A percentile compares a stretch with the other conserved stretches of the same genome.
phyloP scores from a whole-genome alignment of 2,329 filamentous ascomycete species.

The Alternaria novae-zelandiae region DNA sequence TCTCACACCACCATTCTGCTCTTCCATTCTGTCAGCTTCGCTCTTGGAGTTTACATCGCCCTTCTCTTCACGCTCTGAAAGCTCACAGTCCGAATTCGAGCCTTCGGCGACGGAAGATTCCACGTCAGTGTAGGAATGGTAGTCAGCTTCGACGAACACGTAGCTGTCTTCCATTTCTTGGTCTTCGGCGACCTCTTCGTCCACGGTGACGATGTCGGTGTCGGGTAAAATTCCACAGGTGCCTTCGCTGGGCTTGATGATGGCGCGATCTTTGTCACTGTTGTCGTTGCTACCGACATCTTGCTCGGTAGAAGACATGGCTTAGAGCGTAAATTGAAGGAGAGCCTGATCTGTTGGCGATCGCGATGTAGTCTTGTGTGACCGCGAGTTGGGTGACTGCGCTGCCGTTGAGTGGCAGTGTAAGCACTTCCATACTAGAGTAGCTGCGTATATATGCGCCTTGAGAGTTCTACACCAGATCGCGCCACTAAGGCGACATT shows the following conservation, averaged over 20 bases:
- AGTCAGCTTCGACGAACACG: not conserved
- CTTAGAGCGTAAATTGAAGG: no score
- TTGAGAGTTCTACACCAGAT: no score
- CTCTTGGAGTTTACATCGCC: rapidly evolving
- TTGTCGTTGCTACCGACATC: not conserved
- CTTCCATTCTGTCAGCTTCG: not conserved
- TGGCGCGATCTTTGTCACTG: not conserved
- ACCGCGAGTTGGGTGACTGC: not conserved
- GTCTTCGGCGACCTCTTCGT: not conserved
- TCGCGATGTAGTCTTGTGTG: not conserved
- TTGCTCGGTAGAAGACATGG: no score
- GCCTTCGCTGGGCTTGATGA: not conserved
- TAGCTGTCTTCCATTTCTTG: not conserved
- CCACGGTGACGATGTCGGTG: not conserved
- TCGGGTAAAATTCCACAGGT: not conserved
- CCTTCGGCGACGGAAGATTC: not conserved
- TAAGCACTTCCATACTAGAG: not conserved
- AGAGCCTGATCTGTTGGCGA: no score
- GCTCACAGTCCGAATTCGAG: not conserved
- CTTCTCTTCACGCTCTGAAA: not conserved
- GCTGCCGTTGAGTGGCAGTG: not conserved
- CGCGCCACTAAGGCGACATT: not conserved
- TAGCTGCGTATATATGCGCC: not conserved
- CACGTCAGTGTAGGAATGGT: not conserved
- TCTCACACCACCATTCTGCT: not conserved